Base-by-base conservation (phyloP, 2,329 filamentous ascomycete species). In the Ophiostoma piceae region DNA sequence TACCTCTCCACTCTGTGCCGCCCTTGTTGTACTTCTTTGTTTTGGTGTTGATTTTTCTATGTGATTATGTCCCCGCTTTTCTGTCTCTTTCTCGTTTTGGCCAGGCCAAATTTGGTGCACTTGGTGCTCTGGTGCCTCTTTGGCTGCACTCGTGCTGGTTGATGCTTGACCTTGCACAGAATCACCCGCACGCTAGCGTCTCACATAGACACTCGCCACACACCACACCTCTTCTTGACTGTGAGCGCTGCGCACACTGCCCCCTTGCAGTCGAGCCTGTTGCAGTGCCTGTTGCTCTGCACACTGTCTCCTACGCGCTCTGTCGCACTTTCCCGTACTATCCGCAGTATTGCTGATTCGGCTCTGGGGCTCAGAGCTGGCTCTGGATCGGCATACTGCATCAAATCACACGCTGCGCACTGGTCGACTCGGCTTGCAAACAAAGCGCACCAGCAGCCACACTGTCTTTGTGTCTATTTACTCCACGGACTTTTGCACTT, bases 1-100 rank as follows among this genome's bases (percentile, higher is more conserved):
- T 73, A 72, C 66, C 66, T 57, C 19, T 2, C 29, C 62, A 65
- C 69, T 8, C 37, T 68, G 32, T 72, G 60, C 67, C 62, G 32
- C 67, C 54, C 41, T 57, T 39, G 5, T 9, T 37, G 64, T 71
- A 71, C 67, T 51, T 67, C 57, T 43, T 54, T 62, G 57, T 32
- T 62, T 60, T 60, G 54, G 22, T 47, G 43, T 47, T 47, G 16
- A 14, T 60, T 57, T 37, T 37, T 64, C 32, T 12, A 11, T 62
- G 29, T 64, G 14, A 19, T 64, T 64, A 19, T 12, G 26, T 64
- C 32, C n/a, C 60, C 60, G 51, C 51, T 57, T 57, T 57, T 47
- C 43, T 47, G 19, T 57, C 51, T 57, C 22, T 57, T 29, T 26
- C 22, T 57, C 51, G 26, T 41, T 41, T 41, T 41, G 39, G 39